These are phyloP conservation scores for Camelina sativa DNA, from an alignment of 345 rosid species.

Conservation along the genomic window DNA sequence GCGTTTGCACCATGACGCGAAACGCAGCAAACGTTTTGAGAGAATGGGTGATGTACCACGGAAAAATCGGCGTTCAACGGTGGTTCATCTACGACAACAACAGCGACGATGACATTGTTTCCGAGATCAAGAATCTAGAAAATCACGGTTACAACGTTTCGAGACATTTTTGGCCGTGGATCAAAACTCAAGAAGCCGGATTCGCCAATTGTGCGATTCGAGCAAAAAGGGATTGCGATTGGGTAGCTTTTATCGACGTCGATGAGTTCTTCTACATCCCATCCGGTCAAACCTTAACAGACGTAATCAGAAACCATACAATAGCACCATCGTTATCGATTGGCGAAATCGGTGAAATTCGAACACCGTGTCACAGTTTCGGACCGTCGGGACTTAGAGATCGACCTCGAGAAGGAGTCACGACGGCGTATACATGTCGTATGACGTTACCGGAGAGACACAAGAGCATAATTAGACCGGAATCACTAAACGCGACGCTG, in stretches of 20 bases:
- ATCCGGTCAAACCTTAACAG: constrained; percentile 43
- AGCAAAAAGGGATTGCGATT: constrained; percentile 61
- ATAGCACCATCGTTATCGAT: constrained; percentile 6
- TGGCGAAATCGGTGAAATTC: constrained; percentile 53
- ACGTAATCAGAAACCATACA: constrained; percentile 46
- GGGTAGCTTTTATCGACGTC: constrained; percentile 88
- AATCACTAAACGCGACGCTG: constrained; percentile 71
- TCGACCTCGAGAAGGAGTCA: constrained; percentile 56
- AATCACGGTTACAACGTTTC: constrained; percentile 51
- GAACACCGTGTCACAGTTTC: constrained; percentile 66
- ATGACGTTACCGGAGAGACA: constrained; percentile 69
- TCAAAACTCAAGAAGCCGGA: constrained; percentile 88
- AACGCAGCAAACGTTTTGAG: constrained; percentile 64
- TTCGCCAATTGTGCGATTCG: constrained; percentile 81
- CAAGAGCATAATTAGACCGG: constrained; percentile 80
- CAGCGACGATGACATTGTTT: constrained; percentile 61
- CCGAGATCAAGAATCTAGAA: constrained; percentile 46
- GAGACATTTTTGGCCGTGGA: constrained; percentile 84
- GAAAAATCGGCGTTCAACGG: constrained; percentile 61
- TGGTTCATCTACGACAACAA: constrained; percentile 89
- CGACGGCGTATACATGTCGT: constrained; percentile 73
- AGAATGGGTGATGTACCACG: constrained; percentile 90
- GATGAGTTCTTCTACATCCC: constrained; percentile 75
- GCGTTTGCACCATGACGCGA: constrained; percentile 81
- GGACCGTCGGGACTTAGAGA: constrained; percentile 74